Percentiles rank a stretch among this genome's conserved stretches.
Evolutionary conservation across 2,329 filamentous ascomycete genomes (phyloP).

Genomic region (Sporothrix inflata): DNA sequence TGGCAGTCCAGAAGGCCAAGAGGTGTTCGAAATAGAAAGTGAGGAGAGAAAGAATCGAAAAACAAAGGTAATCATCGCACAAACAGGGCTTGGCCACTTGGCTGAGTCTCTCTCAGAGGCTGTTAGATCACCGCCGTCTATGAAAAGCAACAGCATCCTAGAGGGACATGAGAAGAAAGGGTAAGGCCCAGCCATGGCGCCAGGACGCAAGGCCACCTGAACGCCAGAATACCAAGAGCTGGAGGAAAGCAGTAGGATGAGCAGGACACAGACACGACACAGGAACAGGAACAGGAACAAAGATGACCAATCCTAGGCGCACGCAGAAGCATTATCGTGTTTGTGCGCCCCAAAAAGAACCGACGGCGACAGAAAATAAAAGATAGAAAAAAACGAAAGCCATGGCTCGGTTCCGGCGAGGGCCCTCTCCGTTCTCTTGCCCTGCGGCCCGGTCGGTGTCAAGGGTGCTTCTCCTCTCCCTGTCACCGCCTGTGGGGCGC

Average conservation of each 20-base stretch:
- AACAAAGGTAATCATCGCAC: not conserved
- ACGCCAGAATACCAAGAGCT: not conserved
- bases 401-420: not conserved
- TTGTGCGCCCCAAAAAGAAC: not conserved
- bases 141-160: not conserved
- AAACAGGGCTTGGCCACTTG: conserved; percentile 27
- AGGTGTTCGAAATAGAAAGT: not conserved
- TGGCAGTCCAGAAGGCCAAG: not conserved
- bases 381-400: too few species aligned
- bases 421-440: not conserved
- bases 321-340: conserved; percentile 15
- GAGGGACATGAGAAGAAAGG: not conserved
- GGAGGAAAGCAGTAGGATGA: not conserved
- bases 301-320: conserved; percentile 5
- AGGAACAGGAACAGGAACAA: not conserved
- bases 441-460: not conserved
- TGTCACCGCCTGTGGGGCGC: not conserved
- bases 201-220: not conserved
- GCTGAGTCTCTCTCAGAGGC: not conserved
- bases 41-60: not conserved
- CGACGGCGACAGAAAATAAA: not conserved
- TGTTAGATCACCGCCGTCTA: not conserved
- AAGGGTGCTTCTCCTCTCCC: not conserved
- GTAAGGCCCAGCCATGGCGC: not conserved
- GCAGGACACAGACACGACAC: not conserved